Percentiles rank a stretch among this genome's conserved stretches.
Conservation (phyloP, 257 asterid species). For the Ajuga chamaepitys region DNA sequence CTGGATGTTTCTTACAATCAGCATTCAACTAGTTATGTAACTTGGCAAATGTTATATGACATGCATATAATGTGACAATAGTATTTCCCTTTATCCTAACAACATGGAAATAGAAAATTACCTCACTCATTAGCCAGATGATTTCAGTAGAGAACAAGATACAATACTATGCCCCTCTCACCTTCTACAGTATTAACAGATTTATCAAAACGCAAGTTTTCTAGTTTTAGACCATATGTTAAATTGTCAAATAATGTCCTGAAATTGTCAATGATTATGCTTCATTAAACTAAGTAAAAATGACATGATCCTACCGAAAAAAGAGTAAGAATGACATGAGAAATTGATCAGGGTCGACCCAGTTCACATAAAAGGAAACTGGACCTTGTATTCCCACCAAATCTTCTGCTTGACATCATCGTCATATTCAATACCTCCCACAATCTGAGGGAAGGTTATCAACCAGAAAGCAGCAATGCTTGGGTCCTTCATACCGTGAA, state of each 20-base stretch:
- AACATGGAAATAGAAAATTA: not conserved
- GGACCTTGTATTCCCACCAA: constrained; percentile 97
- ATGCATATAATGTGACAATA: not conserved
- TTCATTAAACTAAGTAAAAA: not conserved
- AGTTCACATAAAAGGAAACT: not conserved
- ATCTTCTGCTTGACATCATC: constrained; percentile 90
- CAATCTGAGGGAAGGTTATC: constrained; percentile 84
- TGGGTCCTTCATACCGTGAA: constrained; percentile 93
- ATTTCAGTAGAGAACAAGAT: not conserved
- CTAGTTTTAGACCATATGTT: not conserved
- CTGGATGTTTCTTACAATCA: constrained; percentile 3
- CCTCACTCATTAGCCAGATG: not conserved
- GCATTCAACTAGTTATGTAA: no score
- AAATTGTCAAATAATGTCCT: not conserved
- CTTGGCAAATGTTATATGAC: not conserved
- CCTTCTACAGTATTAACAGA: not conserved
- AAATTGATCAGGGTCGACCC: not conserved
- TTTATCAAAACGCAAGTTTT: not conserved
- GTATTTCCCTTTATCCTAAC: not conserved
- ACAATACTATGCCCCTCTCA: not conserved
- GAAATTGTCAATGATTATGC: not conserved
- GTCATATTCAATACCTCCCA: constrained; percentile 82
- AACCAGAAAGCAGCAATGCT: constrained; percentile 98
- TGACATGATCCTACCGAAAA: no score
- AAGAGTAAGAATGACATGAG: not conserved